Base-by-base conservation (phyloP, 176 grass and related monocot genomes). In the Lolium rigidum region DNA sequence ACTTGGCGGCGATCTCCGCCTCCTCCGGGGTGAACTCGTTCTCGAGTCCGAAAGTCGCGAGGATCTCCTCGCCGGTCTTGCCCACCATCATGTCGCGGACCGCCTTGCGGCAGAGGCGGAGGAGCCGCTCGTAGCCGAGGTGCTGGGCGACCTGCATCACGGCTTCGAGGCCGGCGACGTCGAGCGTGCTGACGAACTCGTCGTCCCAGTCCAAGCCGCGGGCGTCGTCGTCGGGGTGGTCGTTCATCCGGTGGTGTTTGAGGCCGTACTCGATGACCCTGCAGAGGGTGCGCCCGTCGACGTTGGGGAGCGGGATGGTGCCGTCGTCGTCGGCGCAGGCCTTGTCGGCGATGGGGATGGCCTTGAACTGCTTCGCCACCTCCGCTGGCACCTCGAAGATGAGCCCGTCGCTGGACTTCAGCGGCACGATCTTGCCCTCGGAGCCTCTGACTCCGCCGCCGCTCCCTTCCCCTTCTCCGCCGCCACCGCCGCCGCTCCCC, bases 1-100 rank as follows among this genome's bases (percentile, higher is more conserved):
- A 1, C 79, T 87, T 70, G 0, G 10, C 14, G 31, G 0, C 26
- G 5, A 81, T 26, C 69, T 26, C 31, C 35, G 15, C 26, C 62
- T 14, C 9, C 62, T 55, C 35, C n/a, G 18, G 0, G 21, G 74
- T 85, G 60, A 43, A 56, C 49, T 86, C 75, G 38, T 70, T 46
- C 20, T 8, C 15, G 50, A 78, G 79, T 24, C 24, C 25, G 2
- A 86, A 70, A 9, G 18, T 31, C 10, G 0, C 10, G 71, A 60
- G 86, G 10, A 87, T 75, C 86, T 69, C 16, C 60, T n/a, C 62
- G 7, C 38, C 10, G 38, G 60, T 68, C 71, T 48, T 57, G 7
- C 7, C 9, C 38, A 2, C 6, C 16, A 87, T 76, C 48, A 21
- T 37, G 38, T 24, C 18, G 70, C 71, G 38, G 71, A 69, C 12